Evolutionary conservation across 163 green algal species (phyloP).

Genomic region (Prototheca wickerhamii): DNA sequence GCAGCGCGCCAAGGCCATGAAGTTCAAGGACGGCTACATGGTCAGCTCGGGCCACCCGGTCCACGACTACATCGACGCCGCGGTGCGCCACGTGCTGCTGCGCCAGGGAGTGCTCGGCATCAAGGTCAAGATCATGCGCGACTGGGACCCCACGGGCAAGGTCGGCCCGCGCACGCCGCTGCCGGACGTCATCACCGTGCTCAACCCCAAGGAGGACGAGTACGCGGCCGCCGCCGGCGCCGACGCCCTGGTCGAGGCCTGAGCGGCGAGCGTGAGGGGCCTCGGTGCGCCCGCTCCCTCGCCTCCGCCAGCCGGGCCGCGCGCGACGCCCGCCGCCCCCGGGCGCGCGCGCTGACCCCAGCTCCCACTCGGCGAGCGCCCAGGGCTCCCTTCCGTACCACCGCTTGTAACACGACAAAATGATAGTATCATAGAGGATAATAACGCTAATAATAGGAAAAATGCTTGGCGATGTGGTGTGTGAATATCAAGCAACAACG

Average conservation of each 20-base stretch:
- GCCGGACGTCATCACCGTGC: constrained; percentile 90
- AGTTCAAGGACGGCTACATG: constrained; percentile 99
- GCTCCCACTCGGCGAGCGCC: no score
- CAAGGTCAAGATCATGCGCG: constrained; percentile 99
- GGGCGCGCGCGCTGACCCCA: not conserved
- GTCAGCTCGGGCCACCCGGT: constrained; percentile 84
- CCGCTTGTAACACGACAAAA: no score
- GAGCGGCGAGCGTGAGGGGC: not conserved
- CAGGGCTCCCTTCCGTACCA: not conserved
- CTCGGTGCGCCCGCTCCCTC: not conserved
- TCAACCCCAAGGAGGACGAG: constrained; percentile 75
- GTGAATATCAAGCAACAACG: no score
- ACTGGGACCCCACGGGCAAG: constrained; percentile 92
- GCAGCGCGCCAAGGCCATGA: constrained; percentile 98
- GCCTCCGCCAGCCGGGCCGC: not conserved
- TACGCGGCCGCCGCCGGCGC: not conserved
- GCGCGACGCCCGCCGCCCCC: not conserved
- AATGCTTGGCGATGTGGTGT: no score
- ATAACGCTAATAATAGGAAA: no score
- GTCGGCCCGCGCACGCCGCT: constrained; percentile 82
- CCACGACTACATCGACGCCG: constrained; percentile 87
- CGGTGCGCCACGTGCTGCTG: constrained; percentile 93
- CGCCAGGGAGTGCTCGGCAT: constrained; percentile 96
- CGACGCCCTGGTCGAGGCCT: not conserved
- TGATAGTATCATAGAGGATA: no score